A percentile compares a stretch with the other conserved stretches of the same genome.
phyloP scores from a whole-genome alignment of 2,329 filamentous ascomycete species.

The Aureobasidium uvarum region DNA sequence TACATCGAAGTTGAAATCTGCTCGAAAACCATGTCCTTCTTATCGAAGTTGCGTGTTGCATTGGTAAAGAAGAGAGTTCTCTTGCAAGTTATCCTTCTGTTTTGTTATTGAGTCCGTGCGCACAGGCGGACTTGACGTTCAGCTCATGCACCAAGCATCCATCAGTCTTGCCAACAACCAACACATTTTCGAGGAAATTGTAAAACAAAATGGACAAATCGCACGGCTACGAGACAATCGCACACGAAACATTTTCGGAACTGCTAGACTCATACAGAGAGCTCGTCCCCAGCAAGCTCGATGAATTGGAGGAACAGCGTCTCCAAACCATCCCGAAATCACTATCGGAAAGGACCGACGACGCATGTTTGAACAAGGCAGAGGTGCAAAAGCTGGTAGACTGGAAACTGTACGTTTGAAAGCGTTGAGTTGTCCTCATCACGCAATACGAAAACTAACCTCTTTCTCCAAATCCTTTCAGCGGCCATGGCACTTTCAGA shows the following conservation, averaged over 20 bases:
- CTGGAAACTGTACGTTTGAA: conserved; percentile 65
- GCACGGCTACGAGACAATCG: conserved; percentile 31
- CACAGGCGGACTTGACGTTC: neutral
- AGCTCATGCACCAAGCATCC: neutral
- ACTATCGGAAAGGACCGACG: conserved; percentile 45
- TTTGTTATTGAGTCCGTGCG: conserved; percentile 19
- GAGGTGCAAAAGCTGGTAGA: conserved; percentile 63
- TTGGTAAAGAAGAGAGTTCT: neutral
- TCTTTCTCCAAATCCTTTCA: conserved; percentile 30
- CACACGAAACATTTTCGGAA: conserved; percentile 30
- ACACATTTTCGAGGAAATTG: neutral
- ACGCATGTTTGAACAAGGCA: conserved; percentile 51
- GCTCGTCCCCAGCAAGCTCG: conserved; percentile 42
- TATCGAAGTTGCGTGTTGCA: neutral
- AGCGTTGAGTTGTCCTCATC: neutral
- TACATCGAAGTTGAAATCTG: too few species aligned
- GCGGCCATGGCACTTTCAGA: conserved; percentile 53
- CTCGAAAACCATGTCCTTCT: neutral
- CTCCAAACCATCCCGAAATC: conserved; percentile 53
- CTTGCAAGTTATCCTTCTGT: neutral
- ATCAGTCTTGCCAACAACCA: neutral
- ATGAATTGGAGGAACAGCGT: conserved; percentile 60
- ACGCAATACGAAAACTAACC: conserved; percentile 4
- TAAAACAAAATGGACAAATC: neutral
- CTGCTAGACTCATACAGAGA: conserved; percentile 34